Conservation (phyloP, 1,139 yeast genomes). For the Geotrichum histeridarum region DNA sequence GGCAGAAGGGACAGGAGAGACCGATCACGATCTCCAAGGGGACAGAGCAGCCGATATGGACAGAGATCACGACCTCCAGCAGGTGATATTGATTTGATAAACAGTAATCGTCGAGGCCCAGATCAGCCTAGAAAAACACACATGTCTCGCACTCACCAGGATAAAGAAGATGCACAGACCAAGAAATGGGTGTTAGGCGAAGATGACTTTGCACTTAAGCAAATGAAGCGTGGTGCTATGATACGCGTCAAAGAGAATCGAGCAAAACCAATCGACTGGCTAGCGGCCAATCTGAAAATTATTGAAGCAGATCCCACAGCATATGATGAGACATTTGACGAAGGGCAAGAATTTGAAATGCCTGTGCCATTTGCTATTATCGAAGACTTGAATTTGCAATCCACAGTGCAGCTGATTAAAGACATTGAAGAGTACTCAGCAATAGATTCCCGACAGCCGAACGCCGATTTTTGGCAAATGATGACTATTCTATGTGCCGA, state of each 20-base stretch:
- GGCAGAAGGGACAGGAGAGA: not conserved
- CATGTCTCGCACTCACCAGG: constrained; percentile 20
- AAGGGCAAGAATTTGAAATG: constrained; percentile 24
- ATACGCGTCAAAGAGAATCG: constrained; percentile 34
- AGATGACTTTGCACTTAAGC: constrained; percentile 34
- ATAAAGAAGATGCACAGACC: constrained; percentile 19
- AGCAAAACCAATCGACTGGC: constrained; percentile 30
- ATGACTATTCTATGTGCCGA: constrained; percentile 17
- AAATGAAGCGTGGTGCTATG: constrained; percentile 34
- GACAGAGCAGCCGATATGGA: not conserved
- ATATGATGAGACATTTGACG: constrained; percentile 22
- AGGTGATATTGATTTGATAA: not conserved
- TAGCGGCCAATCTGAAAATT: constrained; percentile 28
- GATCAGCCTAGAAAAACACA: constrained; percentile 7
- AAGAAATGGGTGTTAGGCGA: constrained; percentile 36
- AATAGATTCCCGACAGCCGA: constrained; percentile 23
- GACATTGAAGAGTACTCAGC: constrained; percentile 24
- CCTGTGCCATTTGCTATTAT: constrained; percentile 28
- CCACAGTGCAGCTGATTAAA: constrained; percentile 22
- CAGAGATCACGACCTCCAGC: not conserved
- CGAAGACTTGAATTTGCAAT: constrained; percentile 15
- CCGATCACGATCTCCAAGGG: not conserved
- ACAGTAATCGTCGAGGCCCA: not conserved
- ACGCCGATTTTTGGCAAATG: constrained; percentile 28
- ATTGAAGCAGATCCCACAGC: constrained; percentile 24